Evolutionary conservation across 1,284 basidiomycete species (phyloP), one percentile per base, ranked within the genome.

Genomic region (Ganoderma resinaceum): DNA sequence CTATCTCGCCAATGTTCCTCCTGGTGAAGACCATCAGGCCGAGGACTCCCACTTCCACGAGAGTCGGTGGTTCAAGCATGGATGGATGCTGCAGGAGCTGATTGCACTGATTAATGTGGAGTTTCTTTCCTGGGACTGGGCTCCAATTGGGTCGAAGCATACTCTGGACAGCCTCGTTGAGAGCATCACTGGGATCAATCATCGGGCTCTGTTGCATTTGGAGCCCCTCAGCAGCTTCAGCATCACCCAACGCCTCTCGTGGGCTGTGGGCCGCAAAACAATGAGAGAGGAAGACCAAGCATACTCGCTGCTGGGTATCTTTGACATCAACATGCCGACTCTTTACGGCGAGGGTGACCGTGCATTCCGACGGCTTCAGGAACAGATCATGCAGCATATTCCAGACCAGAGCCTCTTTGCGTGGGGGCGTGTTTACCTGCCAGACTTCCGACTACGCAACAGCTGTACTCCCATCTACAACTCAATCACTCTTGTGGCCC

Each of bases 301-400:
- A 16, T 69, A 69, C 61, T 65, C 53, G n/a, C 61, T 69, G 6
- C 38, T 69, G 12, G 67, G 67, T 20, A 20, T 69, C 42, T 69
- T 69, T 23, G 53, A 52, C 11, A 53, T 69, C 33, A 52, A 57
- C 61, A 69, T 65, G 64, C 53, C 52, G 2, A 53, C 52, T 1
- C 52, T 53, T 20, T 53, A 53, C 14, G 52, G 52, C 16, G 52
- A 53, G 29, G 26, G 52, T 16, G 16, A 53, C 14, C 26, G 38
- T 33, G 12, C 58, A 49, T 9, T 68, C 61, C 16, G n/a, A 38
- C 33, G 40, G 18, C 40, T 42, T 12, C 40, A 42, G 40, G 40
- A 42, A 20, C 14, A 42, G 40, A 42, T 42, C 40, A 42, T 42
- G 40, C 40, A 20, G 40, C 40, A 12, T 20, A 42, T 42, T 12